phyloP scores from a whole-genome alignment of 805 yeast genomes.

The Lipomyces sp. region DNA sequence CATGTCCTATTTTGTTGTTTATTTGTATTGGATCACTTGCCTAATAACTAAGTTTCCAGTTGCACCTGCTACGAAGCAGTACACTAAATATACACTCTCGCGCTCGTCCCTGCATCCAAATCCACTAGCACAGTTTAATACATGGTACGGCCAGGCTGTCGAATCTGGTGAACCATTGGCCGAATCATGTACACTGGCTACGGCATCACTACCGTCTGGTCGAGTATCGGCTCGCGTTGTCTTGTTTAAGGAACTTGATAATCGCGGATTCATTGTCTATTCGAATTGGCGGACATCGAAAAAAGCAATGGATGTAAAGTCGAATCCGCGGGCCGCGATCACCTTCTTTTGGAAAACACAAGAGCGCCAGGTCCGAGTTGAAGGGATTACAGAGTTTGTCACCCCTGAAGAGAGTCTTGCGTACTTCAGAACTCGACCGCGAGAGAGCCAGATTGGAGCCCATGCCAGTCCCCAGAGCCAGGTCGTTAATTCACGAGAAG shows the following conservation, averaged over 20 bases:
- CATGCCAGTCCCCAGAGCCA: slow-evolving; percentile 93
- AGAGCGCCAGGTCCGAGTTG: slow-evolving; percentile 92
- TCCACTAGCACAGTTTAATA: slow-evolving; percentile 78
- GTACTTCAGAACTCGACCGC: slow-evolving; percentile 85
- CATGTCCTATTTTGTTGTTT: slow-evolving; percentile 10
- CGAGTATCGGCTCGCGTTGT: slow-evolving; percentile 84
- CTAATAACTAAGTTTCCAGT: slow-evolving; percentile 26
- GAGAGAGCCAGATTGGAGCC: slow-evolving; percentile 93
- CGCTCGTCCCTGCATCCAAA: slow-evolving; percentile 57
- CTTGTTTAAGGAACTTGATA: slow-evolving; percentile 86
- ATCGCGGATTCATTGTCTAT: slow-evolving; percentile 75
- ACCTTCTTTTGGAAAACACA: slow-evolving; percentile 90
- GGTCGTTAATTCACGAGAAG: slow-evolving; percentile 60
- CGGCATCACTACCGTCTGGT: slow-evolving; percentile 89
- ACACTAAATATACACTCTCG: slow-evolving; percentile 66
- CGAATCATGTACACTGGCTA: slow-evolving; percentile 84
- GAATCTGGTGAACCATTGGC: slow-evolving; percentile 56
- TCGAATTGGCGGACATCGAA: slow-evolving; percentile 91
- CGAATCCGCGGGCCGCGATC: slow-evolving; percentile 80
- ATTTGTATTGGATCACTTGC: not conserved
- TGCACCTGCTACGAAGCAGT: slow-evolving; percentile 57
- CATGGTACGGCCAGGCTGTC: slow-evolving; percentile 83
- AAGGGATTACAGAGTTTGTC: slow-evolving; percentile 79
- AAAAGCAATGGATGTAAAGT: slow-evolving; percentile 69
- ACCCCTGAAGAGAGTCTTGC: slow-evolving; percentile 72